These are phyloP conservation scores for Cnidoscolus chayamansa DNA, from an alignment of 441 rosid species.

Conservation along the genomic window DNA sequence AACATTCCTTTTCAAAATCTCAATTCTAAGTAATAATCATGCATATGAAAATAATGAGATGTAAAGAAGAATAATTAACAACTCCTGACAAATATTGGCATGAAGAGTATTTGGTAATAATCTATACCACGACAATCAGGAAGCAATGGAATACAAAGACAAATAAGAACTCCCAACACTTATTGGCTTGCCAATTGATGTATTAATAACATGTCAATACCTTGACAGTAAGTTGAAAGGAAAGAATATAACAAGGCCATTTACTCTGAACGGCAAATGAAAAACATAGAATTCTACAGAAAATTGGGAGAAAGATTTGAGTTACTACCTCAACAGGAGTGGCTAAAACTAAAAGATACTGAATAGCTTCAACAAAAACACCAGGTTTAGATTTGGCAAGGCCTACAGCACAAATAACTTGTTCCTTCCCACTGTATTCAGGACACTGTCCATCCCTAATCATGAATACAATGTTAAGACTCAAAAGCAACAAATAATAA, in stretches of 20 bases:
- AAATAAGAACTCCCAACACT: neutral
- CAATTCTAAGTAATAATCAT: neutral
- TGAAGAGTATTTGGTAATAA: neutral
- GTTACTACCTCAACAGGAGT: conserved; percentile 83
- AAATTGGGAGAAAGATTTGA: conserved; percentile 10
- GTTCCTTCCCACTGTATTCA: conserved; percentile 82
- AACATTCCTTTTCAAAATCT: neutral
- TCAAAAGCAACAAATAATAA: neutral
- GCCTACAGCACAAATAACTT: conserved; percentile 93
- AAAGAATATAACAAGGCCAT: neutral
- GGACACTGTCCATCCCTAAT: conserved; percentile 95
- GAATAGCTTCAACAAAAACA: conserved; percentile 91
- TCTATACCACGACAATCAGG: no score
- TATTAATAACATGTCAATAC: neutral
- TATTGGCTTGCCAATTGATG: neutral
- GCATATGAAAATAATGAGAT: neutral
- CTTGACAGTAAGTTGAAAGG: neutral
- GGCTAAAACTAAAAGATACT: conserved; percentile 76
- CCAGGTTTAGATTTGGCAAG: conserved; percentile 83
- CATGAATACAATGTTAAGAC: conserved; percentile 23
- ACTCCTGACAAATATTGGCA: neutral
- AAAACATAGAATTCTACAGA: conserved; percentile 6
- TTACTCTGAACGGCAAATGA: conserved; percentile 2
- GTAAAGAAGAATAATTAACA: neutral
- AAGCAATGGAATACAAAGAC: neutral